Evolutionary conservation across 352 stramenopile genomes (phyloP).

Genomic region (Globisporangium orthogonon): DNA sequence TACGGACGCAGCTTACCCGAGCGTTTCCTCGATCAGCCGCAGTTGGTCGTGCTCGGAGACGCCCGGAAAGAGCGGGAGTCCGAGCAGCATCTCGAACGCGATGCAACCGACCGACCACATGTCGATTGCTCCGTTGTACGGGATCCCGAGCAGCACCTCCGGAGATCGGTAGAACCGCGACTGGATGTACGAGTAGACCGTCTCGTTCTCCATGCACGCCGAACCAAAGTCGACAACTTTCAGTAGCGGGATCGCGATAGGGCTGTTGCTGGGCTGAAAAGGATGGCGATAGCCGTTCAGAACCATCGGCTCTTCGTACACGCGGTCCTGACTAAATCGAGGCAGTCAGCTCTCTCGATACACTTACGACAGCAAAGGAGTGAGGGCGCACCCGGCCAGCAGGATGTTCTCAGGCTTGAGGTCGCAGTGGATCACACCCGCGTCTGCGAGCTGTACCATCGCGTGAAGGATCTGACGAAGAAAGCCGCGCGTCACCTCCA

Average conservation of each 20-base stretch:
- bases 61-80: conserved; percentile 92
- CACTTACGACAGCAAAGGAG: not conserved
- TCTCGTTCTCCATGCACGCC: conserved; percentile 70
- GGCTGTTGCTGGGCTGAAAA: not conserved
- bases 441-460: conserved; percentile 71
- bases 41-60: conserved; percentile 94
- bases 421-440: conserved; percentile 97
- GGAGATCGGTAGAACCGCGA: conserved; percentile 90
- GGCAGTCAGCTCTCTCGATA: no score
- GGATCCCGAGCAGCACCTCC: conserved; percentile 57
- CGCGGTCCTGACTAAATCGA: conserved; percentile 66
- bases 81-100: conserved; percentile 90
- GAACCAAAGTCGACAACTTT: conserved; percentile 98
- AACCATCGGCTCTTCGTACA: conserved; percentile 20
- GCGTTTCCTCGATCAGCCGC: conserved; percentile 81
- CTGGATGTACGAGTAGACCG: conserved; percentile 96
- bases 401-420: conserved; percentile 97
- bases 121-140: conserved; percentile 48
- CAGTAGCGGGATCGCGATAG: conserved; percentile 15
- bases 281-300: not conserved
- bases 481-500: conserved; percentile 90
- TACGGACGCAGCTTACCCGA: conserved; percentile 36
- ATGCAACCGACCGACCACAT: conserved; percentile 65
- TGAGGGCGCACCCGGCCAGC: conserved; percentile 29
- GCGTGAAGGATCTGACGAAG: conserved; percentile 89